Conservation (phyloP, 306 rosid genomes). For the Cucumis cinereus region DNA sequence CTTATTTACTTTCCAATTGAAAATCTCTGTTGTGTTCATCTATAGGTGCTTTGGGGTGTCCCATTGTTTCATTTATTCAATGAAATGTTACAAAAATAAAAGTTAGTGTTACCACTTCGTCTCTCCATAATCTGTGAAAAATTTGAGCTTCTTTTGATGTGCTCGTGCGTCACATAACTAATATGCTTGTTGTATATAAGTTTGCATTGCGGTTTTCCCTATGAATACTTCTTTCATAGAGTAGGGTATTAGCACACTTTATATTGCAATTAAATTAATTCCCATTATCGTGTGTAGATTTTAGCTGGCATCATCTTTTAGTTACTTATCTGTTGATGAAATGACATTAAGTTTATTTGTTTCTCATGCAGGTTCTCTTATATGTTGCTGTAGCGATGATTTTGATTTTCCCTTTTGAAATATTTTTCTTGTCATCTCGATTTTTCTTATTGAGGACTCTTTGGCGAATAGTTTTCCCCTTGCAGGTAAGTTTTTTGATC, state of each 20-base stretch:
- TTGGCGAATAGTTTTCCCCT: constrained; percentile 80
- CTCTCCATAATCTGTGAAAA: neutral
- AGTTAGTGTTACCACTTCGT: neutral
- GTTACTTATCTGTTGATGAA: constrained; percentile 5
- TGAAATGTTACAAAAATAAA: too few species aligned
- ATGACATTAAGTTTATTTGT: constrained; percentile 21
- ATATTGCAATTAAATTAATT: neutral
- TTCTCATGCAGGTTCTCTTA: constrained; percentile 76
- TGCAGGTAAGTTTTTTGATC: constrained; percentile 65
- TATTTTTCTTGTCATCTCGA: constrained; percentile 84
- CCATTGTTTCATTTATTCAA: too few species aligned
- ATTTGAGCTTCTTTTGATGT: neutral
- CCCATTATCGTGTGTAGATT: neutral
- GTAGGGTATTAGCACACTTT: neutral
- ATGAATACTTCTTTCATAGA: neutral
- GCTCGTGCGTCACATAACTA: neutral
- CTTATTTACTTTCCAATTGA: too few species aligned
- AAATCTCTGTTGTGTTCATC: too few species aligned
- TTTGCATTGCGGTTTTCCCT: neutral
- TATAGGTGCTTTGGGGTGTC: too few species aligned
- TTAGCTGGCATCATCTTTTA: neutral
- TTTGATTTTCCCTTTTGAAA: constrained; percentile 87
- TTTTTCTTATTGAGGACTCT: constrained; percentile 82
- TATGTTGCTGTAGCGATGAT: constrained; percentile 65
- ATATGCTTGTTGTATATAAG: neutral